Evolutionary conservation across 2,329 filamentous ascomycete genomes (phyloP).

Genomic region (Exophiala sp.): DNA sequence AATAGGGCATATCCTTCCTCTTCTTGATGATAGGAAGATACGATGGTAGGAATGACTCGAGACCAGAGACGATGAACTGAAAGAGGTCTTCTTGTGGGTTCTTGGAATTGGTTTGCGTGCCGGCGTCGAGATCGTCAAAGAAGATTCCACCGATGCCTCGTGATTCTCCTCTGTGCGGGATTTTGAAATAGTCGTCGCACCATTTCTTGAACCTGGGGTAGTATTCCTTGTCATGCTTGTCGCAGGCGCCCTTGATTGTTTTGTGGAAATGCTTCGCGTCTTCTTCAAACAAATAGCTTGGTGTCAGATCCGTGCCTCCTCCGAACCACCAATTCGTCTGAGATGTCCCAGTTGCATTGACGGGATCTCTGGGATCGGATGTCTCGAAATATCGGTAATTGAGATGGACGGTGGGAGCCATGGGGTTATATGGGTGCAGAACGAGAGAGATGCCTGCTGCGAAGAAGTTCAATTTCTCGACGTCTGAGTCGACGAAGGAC

Average conservation of each 20-base stretch:
- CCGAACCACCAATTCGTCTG: constrained; percentile 92
- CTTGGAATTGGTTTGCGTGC: constrained; percentile 50
- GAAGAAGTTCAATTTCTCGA: constrained; percentile 89
- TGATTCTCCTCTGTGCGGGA: constrained; percentile 83
- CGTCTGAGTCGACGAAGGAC: constrained; percentile 69
- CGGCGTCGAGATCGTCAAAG: constrained; percentile 89
- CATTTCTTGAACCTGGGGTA: constrained; percentile 95
- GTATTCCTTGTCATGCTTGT: constrained; percentile 87
- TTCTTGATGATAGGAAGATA: constrained; percentile 86
- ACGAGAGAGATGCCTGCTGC: constrained; percentile 91
- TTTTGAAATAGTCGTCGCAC: constrained; percentile 96
- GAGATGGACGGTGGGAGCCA: constrained; percentile 94
- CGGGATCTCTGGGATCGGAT: constrained; percentile 71
- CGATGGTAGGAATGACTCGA: constrained; percentile 82
- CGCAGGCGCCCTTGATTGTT: constrained; percentile 87
- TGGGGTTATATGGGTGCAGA: constrained; percentile 88
- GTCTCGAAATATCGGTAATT: constrained; percentile 99
- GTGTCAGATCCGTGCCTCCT: constrained; percentile 89
- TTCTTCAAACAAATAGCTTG: constrained; percentile 91
- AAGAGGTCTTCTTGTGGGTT: constrained; percentile 88
- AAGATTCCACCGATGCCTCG: constrained; percentile 95
- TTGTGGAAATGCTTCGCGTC: constrained; percentile 96
- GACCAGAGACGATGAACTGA: constrained; percentile 78
- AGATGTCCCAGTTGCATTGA: constrained; percentile 49
- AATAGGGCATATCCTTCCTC: constrained; percentile 89